Percentiles rank a stretch among this genome's conserved stretches.
Conservation (phyloP, 73 alveolate species). For the Breviolum minutum region DNA sequence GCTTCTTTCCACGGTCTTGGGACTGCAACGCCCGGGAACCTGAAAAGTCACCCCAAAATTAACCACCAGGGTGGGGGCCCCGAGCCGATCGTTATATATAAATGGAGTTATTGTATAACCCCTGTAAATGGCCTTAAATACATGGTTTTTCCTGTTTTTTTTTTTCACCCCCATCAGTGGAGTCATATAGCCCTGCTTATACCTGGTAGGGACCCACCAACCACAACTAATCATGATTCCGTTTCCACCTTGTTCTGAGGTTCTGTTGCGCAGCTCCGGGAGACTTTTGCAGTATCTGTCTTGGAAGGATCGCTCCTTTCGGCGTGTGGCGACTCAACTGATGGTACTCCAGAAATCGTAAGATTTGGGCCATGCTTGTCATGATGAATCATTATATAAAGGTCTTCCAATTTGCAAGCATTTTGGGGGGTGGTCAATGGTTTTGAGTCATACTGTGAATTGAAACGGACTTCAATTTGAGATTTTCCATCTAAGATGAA, state of each 20-base stretch:
- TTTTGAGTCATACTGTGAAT: too few relatives aligned
- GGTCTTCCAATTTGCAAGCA: neutral
- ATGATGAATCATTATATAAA: too few relatives aligned
- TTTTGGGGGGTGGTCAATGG: too few relatives aligned
- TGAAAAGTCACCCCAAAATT: neutral
- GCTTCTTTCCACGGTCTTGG: slow-evolving; percentile 12
- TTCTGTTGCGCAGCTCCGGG: slow-evolving; percentile 60
- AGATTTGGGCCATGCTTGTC: neutral
- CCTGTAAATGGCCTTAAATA: neutral
- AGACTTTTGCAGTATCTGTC: slow-evolving; percentile 31
- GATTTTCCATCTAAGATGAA: too few relatives aligned
- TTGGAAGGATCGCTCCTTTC: slow-evolving; percentile 59
- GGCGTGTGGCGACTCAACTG: slow-evolving; percentile 8
- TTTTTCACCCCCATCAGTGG: too few relatives aligned
- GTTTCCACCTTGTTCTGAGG: neutral
- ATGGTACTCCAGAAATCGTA: too few relatives aligned
- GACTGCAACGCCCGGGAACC: slow-evolving; percentile 37
- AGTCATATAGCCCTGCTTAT: too few relatives aligned
- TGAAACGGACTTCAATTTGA: too few relatives aligned
- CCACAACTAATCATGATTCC: too few relatives aligned
- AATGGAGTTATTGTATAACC: neutral
- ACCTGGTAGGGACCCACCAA: neutral
- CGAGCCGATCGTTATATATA: neutral
- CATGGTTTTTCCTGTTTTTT: too few relatives aligned
- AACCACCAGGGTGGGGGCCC: neutral